These are phyloP conservation scores for Hericium erinaceus DNA, from an alignment of 768 basidiomycete species.

Conservation along the genomic window DNA sequence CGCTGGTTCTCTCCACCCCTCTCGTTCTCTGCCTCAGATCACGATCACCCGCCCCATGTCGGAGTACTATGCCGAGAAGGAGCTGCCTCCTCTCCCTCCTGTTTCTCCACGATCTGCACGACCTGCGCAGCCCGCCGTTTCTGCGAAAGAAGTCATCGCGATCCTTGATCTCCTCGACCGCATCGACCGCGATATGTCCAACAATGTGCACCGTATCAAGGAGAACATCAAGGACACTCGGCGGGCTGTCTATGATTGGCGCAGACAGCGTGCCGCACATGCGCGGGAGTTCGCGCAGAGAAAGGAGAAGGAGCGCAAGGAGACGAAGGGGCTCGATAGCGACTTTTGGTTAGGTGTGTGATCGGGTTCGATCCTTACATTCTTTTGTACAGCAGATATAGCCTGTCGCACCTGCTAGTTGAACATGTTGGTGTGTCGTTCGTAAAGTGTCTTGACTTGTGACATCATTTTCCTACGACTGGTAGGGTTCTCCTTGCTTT, in stretches of 20 bases:
- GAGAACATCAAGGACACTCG: conserved; percentile 11
- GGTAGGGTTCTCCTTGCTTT: no score
- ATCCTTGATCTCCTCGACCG: conserved; percentile 11
- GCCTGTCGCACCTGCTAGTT: no score
- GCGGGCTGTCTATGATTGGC: conserved; percentile 8
- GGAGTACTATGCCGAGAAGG: neutral
- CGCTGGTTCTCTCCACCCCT: neutral
- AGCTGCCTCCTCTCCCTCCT: neutral
- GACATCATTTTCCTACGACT: no score
- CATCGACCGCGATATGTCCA: conserved; percentile 10
- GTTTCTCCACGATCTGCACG: neutral
- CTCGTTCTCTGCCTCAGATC: conserved; percentile 9
- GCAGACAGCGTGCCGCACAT: conserved; percentile 3
- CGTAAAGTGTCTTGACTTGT: no score
- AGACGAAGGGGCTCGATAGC: conserved; percentile 3
- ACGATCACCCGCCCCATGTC: conserved; percentile 9
- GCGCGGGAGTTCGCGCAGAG: neutral
- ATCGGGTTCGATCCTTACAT: neutral
- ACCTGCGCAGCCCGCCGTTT: neutral
- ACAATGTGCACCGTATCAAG: conserved; percentile 11
- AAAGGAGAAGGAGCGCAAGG: conserved; percentile 6
- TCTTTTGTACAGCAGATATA: no score
- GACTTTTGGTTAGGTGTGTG: conserved; percentile 1
- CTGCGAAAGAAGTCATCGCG: conserved; percentile 7
- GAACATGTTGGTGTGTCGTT: no score